phyloP scores from a whole-genome alignment of 2,329 filamentous ascomycete genomes.

The Pseudogymnoascus sp. region DNA sequence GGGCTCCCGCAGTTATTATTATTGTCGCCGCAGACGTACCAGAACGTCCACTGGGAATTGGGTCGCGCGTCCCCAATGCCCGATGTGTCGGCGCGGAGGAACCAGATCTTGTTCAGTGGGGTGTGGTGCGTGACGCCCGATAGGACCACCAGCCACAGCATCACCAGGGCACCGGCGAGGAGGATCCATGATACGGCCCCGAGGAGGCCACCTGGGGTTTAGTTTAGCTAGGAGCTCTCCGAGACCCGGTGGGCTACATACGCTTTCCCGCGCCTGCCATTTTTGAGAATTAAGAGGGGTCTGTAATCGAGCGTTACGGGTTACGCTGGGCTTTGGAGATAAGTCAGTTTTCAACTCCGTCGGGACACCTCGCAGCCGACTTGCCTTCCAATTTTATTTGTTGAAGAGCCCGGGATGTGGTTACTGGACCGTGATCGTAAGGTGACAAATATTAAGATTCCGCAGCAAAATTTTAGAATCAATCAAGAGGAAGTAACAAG shows the following conservation, averaged over 20 bases:
- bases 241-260: not conserved
- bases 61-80: conserved; percentile 60
- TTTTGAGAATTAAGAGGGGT: not conserved
- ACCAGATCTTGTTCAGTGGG: conserved; percentile 71
- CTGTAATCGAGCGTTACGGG: not conserved
- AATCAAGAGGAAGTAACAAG: not conserved
- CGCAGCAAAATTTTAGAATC: not conserved
- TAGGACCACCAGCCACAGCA: conserved; percentile 61
- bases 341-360: not conserved
- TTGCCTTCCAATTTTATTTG: not conserved
- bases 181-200: conserved; percentile 53
- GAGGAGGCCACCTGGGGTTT: conserved; percentile 43
- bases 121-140: conserved; percentile 47
- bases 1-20: conserved; percentile 58
- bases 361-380: not conserved
- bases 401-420: not conserved
- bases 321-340: not conserved
- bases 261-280: conserved; percentile 1
- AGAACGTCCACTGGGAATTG: conserved; percentile 81
- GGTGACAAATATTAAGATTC: not conserved
- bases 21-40: conserved; percentile 66
- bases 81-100: conserved; percentile 71
- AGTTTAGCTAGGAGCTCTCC: not conserved
- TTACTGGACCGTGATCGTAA: not conserved
- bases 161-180: conserved; percentile 52